Evolutionary conservation across 805 yeast species (phyloP), one percentile per base, ranked within the genome.

Genomic region (Myxozyma kluyveri): DNA sequence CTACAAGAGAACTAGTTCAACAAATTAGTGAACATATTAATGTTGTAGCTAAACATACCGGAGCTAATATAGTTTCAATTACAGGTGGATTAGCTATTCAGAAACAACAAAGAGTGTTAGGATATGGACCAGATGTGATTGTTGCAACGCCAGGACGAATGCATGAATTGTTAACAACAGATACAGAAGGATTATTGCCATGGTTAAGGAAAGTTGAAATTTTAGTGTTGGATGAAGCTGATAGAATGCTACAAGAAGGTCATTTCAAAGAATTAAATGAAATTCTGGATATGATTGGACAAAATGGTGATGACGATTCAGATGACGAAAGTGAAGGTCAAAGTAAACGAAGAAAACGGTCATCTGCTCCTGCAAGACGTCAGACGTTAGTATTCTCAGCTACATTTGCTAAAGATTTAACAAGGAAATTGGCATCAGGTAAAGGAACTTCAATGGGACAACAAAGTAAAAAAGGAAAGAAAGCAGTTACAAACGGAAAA

Each of bases 111-210:
- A 78, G 99, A 66, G 69, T 86, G 52, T 72, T 93, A 47, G 73
- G 75, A 56, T 67, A 73, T 36, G 82, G 84, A 4, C 93, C 96
- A 1, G 88, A 74, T 41, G 78, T 93, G 18, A 71, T 93, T 12
- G 91, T 93, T 35, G 96, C 96, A 1, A 93, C 99, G 0, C 98
- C 99, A 0, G 99, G 99, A 33, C 80, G 99, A 59, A 81, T 87
- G 66, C 75, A 88, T 45, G 98, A 93, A 66, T 67, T 72, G 19
- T 47, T 73, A 36, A 88, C 87, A 67, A 83, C 82, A 57, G 74
- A 79, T 52, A 77, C 62, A 5, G 64, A 61, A 3, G 66, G 73
- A 35, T 45, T 75, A 44, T 66, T 76, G 12, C 63, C 68, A 26
- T 65, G 74, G 63, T 68, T 82, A 54, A 66, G 74, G 18, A 64